Evolutionary conservation across 164 flowering plant genomes (phyloP), one percentile per base, ranked within the genome.

Genomic region (Protea cynaroides): DNA sequence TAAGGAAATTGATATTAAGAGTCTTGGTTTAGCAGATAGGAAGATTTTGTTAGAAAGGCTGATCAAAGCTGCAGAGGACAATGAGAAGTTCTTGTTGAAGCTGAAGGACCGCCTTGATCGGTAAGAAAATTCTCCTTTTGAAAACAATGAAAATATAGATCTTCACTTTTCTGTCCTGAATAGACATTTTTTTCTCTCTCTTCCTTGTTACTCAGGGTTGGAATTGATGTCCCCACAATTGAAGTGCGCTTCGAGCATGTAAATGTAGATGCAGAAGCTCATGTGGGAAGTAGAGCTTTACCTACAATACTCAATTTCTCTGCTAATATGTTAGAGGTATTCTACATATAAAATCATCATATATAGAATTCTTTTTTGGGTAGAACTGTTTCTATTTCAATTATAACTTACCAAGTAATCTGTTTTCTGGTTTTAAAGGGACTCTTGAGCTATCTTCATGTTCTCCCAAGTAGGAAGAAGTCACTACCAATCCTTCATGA

Each of bases 231-330:
- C 62, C 88, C 91, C 10, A 80, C 79, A 10, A 81, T 86, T 55
- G 91, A 86, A 79, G 91, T 86, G n/a, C 78, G 88, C 29, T 86
- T 56, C 34, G 84, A 86, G 71, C 75, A 84, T 77, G 47, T 86
- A 22, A 72, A 65, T 34, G 55, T 86, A 10, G 83, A 75, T 21
- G 86, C 85, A 47, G 81, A 80, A 66, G 81, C 77, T 59, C 67
- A 77, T 69, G 81, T 76, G 0, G 91, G 87, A 50, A 68, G 83
- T 62, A 79, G 85, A 70, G 80, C 84, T 66, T 66, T 86, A 64
- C 90, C 91, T 44, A 64, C 88, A 56, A 60, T 83, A 11, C 11
- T 78, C 61, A 86, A 86, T 69, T 83, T 72, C 65, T 5, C 49
- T 22, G n/a, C 64, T 36, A 75, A 76, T 38, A 67, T 69, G 10